Evolutionary conservation across 768 basidiomycete genomes (phyloP).

Genomic region (Pisolithus sp.): DNA sequence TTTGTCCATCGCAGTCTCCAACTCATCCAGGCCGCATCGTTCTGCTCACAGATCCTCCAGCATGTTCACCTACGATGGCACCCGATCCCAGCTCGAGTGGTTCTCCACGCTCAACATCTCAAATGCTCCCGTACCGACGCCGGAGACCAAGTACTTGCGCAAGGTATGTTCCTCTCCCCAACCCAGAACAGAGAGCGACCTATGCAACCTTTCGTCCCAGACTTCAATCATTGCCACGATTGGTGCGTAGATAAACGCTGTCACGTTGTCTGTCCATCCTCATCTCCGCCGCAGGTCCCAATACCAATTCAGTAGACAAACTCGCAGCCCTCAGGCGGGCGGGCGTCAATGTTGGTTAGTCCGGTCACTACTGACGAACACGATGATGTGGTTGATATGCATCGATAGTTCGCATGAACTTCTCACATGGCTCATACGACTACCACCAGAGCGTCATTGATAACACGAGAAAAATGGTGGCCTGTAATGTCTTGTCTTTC

Average conservation of each 20-base stretch:
- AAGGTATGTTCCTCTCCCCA: constrained; percentile 53
- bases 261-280: not conserved
- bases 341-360: constrained; percentile 94
- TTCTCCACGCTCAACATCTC: constrained; percentile 73
- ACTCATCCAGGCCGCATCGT: constrained; percentile 1
- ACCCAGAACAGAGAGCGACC: not conserved
- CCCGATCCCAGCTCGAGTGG: constrained; percentile 90
- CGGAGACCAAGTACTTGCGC: constrained; percentile 80
- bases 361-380: not conserved
- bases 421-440: constrained; percentile 97
- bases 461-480: constrained; percentile 85
- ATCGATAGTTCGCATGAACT: constrained; percentile 94
- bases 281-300: constrained; percentile 61
- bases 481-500: constrained; percentile 39
- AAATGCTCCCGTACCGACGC: constrained; percentile 62
- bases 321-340: constrained; percentile 78
- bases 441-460: constrained; percentile 99
- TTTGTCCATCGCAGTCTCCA: not conserved
- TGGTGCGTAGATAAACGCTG: constrained; percentile 42
- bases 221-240: constrained; percentile 98
- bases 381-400: not conserved
- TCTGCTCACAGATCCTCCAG: constrained; percentile 6
- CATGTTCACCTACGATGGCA: constrained; percentile 54
- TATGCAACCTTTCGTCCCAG: constrained; percentile 36
- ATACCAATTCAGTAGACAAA: constrained; percentile 88